Evolutionary conservation across 495 filamentous ascomycete genomes (phyloP), one percentile per base, ranked within the genome.

Genomic region (Filosporella fistucella): DNA sequence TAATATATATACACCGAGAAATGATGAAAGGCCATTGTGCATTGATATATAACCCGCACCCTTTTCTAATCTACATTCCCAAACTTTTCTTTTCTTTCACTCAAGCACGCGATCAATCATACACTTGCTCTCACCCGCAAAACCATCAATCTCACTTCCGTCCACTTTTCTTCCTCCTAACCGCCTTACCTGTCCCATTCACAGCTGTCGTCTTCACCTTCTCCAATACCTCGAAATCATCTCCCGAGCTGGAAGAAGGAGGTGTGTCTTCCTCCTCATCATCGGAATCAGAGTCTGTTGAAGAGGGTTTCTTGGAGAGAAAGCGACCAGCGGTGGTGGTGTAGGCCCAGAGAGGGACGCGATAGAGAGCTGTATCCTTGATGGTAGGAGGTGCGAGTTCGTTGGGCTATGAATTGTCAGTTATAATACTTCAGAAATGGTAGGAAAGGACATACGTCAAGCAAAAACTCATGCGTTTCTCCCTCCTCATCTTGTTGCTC

Each of bases 401-500:
- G 44, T 82, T 73, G 54, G 80, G 70, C 76, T 79, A 52, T 13
- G 4, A 20, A 7, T 20, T 36, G 46, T 55, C 51, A 60, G 54
- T 41, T 10, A 28, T 18, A 5, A 34, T n/a, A 24, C 21, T 1
- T 13, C 18, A 11, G 28, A 3, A 11, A 41, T n/a, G 14, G 16
- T 24, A 30, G 10, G 12, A 22, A 23, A 30, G 21, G 5, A 21
- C 81, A 66, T 64, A 86, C 77, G 59, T 97, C 91, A 41, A 98
- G 78, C 55, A 95, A 64, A 60, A 80, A 94, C 61, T 97, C 90
- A 41, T 83, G 76, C 11, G 74, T 76, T 21, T 87, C 78, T 28
- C 93, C 94, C 6, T 96, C 86, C 58, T 91, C 89, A 23, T 85
- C 85, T 55, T 86, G 81, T 52, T 95, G 87, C 59, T 96, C 89